These are phyloP conservation scores for Eremomyces bilateralis DNA, from an alignment of 495 filamentous ascomycete species.

Conservation along the genomic window DNA sequence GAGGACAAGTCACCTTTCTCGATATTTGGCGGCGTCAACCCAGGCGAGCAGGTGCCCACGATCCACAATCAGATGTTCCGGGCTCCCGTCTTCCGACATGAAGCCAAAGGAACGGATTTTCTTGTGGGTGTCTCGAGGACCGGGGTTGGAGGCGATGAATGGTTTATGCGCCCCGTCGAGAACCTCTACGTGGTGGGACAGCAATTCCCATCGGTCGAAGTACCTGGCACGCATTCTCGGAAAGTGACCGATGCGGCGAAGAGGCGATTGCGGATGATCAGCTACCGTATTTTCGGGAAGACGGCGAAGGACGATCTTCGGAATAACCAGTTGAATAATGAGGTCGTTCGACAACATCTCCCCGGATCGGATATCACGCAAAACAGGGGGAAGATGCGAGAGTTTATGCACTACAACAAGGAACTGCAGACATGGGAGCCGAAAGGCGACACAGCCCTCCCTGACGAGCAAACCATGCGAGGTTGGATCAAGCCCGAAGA, in stretches of 20 bases:
- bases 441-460: constrained; percentile 33
- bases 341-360: constrained; percentile 59
- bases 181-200: constrained; percentile 80
- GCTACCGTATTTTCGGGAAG: constrained; percentile 63
- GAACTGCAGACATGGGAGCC: constrained; percentile 70
- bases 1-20: constrained; percentile 92
- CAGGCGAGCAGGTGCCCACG: constrained; percentile 70
- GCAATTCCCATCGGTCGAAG: constrained; percentile 71
- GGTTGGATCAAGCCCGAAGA: constrained; percentile 86
- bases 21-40: constrained; percentile 79
- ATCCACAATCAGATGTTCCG: constrained; percentile 90
- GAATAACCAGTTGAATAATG: constrained; percentile 16
- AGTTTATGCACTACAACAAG: constrained; percentile 78
- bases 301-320: constrained; percentile 25
- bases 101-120: constrained; percentile 60
- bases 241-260: constrained; percentile 89
- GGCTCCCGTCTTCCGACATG: constrained; percentile 79
- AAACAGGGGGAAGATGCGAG: constrained; percentile 87
- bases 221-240: constrained; percentile 80
- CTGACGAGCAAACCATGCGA: constrained; percentile 56
- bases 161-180: constrained; percentile 70
- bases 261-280: constrained; percentile 86
- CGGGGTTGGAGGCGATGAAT: constrained; percentile 45
- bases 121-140: constrained; percentile 64
- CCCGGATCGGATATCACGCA: constrained; percentile 72